Base-by-base conservation (phyloP, 1,139 yeast species). In the Saccharomyces hybrid region DNA sequence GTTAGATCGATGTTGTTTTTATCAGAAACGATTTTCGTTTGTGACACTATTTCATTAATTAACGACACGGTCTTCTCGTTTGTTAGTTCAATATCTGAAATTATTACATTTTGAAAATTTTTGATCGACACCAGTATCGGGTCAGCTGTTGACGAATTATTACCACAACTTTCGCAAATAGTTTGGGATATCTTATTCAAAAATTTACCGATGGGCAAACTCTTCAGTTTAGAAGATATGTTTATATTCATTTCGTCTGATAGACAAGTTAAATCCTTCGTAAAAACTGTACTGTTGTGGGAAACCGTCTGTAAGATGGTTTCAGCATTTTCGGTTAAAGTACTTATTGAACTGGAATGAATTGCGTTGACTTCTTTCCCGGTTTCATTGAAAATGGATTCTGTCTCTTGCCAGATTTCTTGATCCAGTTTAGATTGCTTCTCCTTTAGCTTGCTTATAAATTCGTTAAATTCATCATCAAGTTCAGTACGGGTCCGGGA, bases 371-470 rank as follows among this genome's bases (percentile, higher is more conserved):
- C 14, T 41, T 34, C 49, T 2, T 7, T 14, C 30, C 26, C 41
- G n/a, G 46, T 50, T 7, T 25, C 20, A n/a, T 23, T 48, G 6
- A 59, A n/a, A 41, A 31, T 31, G 3, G 20, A 13, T 16, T 52
- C 44, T 3, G 59, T 20, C 13, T 50, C 41, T 5, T 48, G 31
- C 7, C 49, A 49, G 2, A 52, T 49, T 1, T 34, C 32, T 9
- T 50, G 41, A 27, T 60, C 59, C 0, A 53, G 8, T 31, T 49
- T 53, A 4, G n/a, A 25, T 26, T 55, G 56, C 20, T 50, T 52
- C 5, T 32, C 49, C 30, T 53, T 38, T 34, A 54, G 13, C 4
- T 46, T 28, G n/a, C 23, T n/a, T 6, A 42, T 30, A 48, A 54
- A 52, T 41, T 44, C 51, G 20, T 27, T 30, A 28, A 16, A 52